Evolutionary conservation across 1,284 basidiomycete species (phyloP).

Genomic region (Rhodotorula mucilaginosa): DNA sequence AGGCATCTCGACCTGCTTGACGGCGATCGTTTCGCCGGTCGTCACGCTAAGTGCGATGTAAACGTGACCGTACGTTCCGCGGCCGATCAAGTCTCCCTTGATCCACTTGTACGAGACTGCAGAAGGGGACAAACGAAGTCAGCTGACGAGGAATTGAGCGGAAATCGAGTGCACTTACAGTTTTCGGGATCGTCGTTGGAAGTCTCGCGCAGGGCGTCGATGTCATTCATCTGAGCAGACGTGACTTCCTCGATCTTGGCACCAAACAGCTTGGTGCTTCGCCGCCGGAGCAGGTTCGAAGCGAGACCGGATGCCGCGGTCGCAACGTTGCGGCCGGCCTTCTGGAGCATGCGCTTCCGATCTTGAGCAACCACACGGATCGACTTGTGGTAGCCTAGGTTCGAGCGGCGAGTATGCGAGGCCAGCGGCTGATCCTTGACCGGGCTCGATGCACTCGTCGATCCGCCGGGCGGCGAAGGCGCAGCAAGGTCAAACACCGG

Average conservation of each 20-base stretch:
- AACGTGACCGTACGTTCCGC: conserved; percentile 93
- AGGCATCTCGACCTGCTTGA: conserved; percentile 97
- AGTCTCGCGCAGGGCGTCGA: conserved; percentile 46
- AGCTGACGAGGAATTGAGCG: neutral
- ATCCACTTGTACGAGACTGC: conserved; percentile 96
- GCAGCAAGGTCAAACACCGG: conserved; percentile 80
- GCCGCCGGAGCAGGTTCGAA: conserved; percentile 60
- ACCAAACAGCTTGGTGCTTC: conserved; percentile 95
- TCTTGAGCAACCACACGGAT: conserved; percentile 84
- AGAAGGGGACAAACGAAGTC: neutral
- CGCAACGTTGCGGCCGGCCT: conserved; percentile 52
- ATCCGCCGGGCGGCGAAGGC: conserved; percentile 65
- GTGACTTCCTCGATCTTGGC: conserved; percentile 90
- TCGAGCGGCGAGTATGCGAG: conserved; percentile 21
- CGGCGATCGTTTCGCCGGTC: conserved; percentile 98
- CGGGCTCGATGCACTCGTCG: conserved; percentile 31
- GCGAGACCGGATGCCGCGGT: conserved; percentile 49
- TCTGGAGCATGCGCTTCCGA: conserved; percentile 47
- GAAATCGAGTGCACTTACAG: conserved; percentile 34
- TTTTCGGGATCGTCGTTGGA: conserved; percentile 45
- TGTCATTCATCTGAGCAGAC: conserved; percentile 55
- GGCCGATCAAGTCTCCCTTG: conserved; percentile 93
- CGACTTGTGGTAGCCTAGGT: conserved; percentile 68
- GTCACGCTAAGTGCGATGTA: conserved; percentile 97
- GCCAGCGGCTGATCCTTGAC: conserved; percentile 29